Evolutionary conservation across 805 yeast genomes (phyloP), one percentile per base, ranked within the genome.

Genomic region (Yamadazyma nakazawae): DNA sequence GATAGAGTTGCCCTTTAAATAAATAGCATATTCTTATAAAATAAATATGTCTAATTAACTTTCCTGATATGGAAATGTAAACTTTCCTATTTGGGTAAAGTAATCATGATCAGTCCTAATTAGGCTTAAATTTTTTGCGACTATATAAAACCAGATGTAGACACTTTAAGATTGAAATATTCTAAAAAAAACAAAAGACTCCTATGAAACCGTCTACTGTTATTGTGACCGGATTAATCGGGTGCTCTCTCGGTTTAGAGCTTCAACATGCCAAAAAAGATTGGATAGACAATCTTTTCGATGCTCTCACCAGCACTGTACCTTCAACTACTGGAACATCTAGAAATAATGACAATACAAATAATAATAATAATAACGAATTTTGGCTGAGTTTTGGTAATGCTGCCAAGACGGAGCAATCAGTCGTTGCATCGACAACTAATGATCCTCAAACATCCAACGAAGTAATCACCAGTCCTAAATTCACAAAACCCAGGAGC

Each of bases 1-100:
- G 94, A 52, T 88, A 63, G 40, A 10, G 17, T 31, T 31, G n/a
- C 35, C 43, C 25, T 26, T 10, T 32, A 17, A 3, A 35, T 17
- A 42, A 13, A 42, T 17, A 31, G 25, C 28, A 42, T 18, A 42
- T 38, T 25, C 16, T 21, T 28, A 6, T 26, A 19, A 26, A n/a
- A 14, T 4, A 17, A 38, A n/a, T 26, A 14, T 24, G 41, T 19
- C 25, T 25, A 14, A 24, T 34, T 35, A 19, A 13, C 14, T 38
- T 44, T 31, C 47, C 43, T 38, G 7, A 19, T 44, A 16, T 13
- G 47, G 47, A 26, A 44, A 44, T 26, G 34, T 44, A 38, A 44
- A 14, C 42, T 13, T 40, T 31, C 43, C 41, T 38, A 38, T 24
- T 24, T 26, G 25, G 41, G 37, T 14, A 34, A 34, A 34, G 37